Percentiles rank a stretch among this genome's conserved stretches.
Conservation (phyloP, 1,284 basidiomycete species). For the Cutaneotrichosporon sp. region DNA sequence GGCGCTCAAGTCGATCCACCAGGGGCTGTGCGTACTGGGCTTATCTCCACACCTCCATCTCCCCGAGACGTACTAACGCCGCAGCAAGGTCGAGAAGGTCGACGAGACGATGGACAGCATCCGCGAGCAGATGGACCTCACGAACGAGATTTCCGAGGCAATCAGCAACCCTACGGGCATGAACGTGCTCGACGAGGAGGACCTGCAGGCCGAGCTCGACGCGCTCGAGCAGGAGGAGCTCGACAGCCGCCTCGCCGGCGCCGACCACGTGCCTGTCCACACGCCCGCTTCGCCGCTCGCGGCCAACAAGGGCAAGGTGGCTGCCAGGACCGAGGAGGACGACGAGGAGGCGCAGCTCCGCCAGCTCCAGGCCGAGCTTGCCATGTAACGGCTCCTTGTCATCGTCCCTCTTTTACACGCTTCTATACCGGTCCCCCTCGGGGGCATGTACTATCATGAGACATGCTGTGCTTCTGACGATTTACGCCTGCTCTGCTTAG, state of each 20-base stretch:
- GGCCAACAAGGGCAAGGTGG: background rate
- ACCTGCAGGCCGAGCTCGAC: slow-evolving; percentile 78
- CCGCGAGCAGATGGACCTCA: slow-evolving; percentile 89
- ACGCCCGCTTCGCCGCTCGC: slow-evolving; percentile 60
- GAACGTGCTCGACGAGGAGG: slow-evolving; percentile 79
- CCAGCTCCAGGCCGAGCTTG: slow-evolving; percentile 86
- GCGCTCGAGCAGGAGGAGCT: slow-evolving; percentile 91
- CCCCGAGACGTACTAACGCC: background rate
- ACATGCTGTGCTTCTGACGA: slow-evolving; percentile 1
- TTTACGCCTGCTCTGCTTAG: too few relatives aligned
- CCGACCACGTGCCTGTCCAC: slow-evolving; percentile 88
- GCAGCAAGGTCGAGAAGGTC: slow-evolving; percentile 87
- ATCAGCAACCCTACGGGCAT: slow-evolving; percentile 78
- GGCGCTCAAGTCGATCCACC: slow-evolving; percentile 89
- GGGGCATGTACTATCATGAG: slow-evolving; percentile 7
- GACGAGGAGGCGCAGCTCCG: slow-evolving; percentile 92
- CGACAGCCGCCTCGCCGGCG: slow-evolving; percentile 81
- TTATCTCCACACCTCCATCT: background rate
- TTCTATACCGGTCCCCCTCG: background rate
- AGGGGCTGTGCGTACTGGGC: slow-evolving; percentile 70
- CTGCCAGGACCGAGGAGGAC: slow-evolving; percentile 70
- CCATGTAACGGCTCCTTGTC: slow-evolving; percentile 64
- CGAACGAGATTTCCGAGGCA: slow-evolving; percentile 93
- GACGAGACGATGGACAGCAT: slow-evolving; percentile 89
- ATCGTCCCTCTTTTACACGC: background rate